Evolutionary conservation across 495 filamentous ascomycete genomes (phyloP).

Genomic region (Aspergillus sclerotiicarbonarius): DNA sequence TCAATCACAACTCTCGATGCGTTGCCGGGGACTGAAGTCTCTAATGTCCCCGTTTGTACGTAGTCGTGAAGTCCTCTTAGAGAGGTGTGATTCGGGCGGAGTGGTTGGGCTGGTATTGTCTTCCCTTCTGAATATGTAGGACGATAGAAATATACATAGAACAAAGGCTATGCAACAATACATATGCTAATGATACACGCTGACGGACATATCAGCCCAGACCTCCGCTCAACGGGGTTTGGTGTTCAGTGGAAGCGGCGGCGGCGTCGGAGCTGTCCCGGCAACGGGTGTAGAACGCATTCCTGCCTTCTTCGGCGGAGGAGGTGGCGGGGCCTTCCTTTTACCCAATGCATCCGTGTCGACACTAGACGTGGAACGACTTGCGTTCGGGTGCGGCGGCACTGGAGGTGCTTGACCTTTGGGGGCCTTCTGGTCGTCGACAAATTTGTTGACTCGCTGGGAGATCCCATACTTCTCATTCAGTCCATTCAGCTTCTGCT

Average conservation of each 20-base stretch:
- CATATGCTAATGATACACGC: background rate
- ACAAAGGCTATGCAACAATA: background rate
- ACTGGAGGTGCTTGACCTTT: constrained; percentile 22
- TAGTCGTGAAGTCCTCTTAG: too few species aligned
- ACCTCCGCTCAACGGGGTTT: constrained; percentile 42
- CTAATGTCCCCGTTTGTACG: too few species aligned
- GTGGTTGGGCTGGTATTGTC: too few species aligned
- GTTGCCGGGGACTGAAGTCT: too few species aligned
- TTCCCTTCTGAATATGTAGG: background rate
- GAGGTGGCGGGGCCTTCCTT: constrained; percentile 67
- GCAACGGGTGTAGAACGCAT: constrained; percentile 33
- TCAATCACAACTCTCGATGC: too few species aligned
- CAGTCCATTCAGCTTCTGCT: constrained; percentile 56
- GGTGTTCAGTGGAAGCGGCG: constrained; percentile 40
- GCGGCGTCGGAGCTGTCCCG: constrained; percentile 30
- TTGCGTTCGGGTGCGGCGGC: constrained; percentile 29
- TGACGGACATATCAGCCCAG: background rate
- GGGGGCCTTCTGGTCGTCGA: constrained; percentile 35
- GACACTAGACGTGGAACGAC: constrained; percentile 15
- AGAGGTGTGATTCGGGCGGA: too few species aligned
- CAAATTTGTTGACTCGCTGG: constrained; percentile 33
- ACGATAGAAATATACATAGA: background rate
- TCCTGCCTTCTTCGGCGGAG: constrained; percentile 59
- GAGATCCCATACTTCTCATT: constrained; percentile 24
- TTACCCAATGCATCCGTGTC: constrained; percentile 24